phyloP scores from a whole-genome alignment of 805 yeast genomes.

The Nakazawaea wyomingensis region DNA sequence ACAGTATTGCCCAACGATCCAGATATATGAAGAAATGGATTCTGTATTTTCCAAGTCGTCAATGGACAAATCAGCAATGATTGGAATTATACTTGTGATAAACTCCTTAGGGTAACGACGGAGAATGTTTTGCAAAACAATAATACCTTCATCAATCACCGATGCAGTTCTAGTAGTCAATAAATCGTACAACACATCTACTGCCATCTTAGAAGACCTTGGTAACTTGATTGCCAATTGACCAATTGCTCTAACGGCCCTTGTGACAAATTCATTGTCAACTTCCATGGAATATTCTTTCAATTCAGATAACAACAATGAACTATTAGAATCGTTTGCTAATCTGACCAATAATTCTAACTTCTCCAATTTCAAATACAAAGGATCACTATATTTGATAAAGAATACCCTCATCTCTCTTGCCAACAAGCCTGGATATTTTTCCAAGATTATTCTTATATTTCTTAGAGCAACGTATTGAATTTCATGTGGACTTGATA shows the following conservation, averaged over 20 bases:
- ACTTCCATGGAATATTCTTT: conserved; percentile 82
- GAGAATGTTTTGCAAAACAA: conserved; percentile 58
- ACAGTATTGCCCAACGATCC: conserved; percentile 71
- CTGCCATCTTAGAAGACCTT: conserved; percentile 47
- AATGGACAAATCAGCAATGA: conserved; percentile 38
- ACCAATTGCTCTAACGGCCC: conserved; percentile 63
- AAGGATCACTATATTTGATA: conserved; percentile 81
- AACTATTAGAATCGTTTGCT: conserved; percentile 54
- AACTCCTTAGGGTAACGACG: conserved; percentile 59
- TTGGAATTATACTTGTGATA: conserved; percentile 48
- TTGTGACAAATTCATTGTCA: conserved; percentile 70
- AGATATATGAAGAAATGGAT: conserved; percentile 55
- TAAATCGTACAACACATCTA: conserved; percentile 55
- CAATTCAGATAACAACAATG: conserved; percentile 59
- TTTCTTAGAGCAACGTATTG: conserved; percentile 92
- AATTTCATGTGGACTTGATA: conserved; percentile 88
- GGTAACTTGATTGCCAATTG: conserved; percentile 65
- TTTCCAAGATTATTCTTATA: conserved; percentile 82
- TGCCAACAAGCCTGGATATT: conserved; percentile 73
- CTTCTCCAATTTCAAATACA: conserved; percentile 72
- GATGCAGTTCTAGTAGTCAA: conserved; percentile 61
- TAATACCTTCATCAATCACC: conserved; percentile 53
- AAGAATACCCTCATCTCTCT: conserved; percentile 85
- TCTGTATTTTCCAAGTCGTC: conserved; percentile 45
- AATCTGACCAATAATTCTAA: conserved; percentile 69